Evolutionary conservation across 805 yeast genomes (phyloP), one percentile per base, ranked within the genome.

Genomic region (Sugiyamaella lignohabitans): DNA sequence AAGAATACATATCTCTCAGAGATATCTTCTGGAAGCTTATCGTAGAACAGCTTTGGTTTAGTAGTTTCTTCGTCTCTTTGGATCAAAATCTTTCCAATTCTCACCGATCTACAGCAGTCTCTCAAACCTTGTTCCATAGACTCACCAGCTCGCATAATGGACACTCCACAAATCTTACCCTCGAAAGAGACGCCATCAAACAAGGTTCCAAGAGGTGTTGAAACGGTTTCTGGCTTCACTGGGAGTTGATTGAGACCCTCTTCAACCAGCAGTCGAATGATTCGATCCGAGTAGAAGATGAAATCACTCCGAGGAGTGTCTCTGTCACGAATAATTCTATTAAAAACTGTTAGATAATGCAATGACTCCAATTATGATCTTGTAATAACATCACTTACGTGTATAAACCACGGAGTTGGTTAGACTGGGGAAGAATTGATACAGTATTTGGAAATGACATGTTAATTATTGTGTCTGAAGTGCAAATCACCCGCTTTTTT

Each of bases 11-110:
- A 93, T 56, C 98, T 75, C 16, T 84, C 84, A 38, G 82, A 69
- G 55, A 93, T 91, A 60, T 93, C 98, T 53, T 81, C 87, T 17
- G 99, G 99, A 53, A 93, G 75, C 65, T 93, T 93, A 58, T 86
- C 96, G 65, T 89, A 93, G 68, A 84, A 93, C 46, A 93, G 71
- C 64, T 87, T 86, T 38, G 98, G 97, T 57, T 76, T 66, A 2
- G 97, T 96, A 21, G 98, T 93, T 68, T 93, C 98, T 69, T 93
- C 99, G 62, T 93, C 97, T 68, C 99, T 79, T 71, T 93, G 99
- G 58, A 93, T 93, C 62, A 93, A 73, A 57, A 93, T 91, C 72
- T 93, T 93, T 45, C 99, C 99, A 51, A 93, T 85, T 62, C 98
- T 76, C 34, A 93, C 98, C 8, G 95, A 84, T 55, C 98, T 78